Evolutionary conservation across 2,329 filamentous ascomycete genomes (phyloP).

Genomic region (Neonectria neomacrospora): DNA sequence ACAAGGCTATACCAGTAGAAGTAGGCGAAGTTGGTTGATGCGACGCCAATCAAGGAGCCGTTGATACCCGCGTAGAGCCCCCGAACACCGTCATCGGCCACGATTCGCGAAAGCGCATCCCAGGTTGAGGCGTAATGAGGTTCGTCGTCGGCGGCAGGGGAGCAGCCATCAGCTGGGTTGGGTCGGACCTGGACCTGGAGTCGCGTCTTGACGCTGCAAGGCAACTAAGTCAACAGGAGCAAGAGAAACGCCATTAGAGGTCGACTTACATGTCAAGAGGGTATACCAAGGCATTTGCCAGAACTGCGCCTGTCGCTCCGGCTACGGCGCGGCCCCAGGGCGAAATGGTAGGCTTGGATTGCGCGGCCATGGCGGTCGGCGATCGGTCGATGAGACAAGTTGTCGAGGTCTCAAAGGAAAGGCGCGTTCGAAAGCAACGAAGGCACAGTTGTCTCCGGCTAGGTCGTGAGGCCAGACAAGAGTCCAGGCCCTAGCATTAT

Average conservation of each 20-base stretch:
- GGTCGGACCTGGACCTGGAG: slow-evolving; percentile 87
- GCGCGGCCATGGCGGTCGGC: slow-evolving; percentile 58
- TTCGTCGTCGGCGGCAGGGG: slow-evolving; percentile 54
- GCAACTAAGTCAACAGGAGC: background rate
- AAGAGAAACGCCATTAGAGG: background rate
- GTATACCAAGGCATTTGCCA: slow-evolving; percentile 96
- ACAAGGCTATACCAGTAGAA: slow-evolving; percentile 99
- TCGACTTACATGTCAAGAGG: slow-evolving; percentile 89
- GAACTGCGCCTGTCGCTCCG: slow-evolving; percentile 89
- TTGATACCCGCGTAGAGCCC: slow-evolving; percentile 92
- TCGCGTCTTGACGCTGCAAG: slow-evolving; percentile 86
- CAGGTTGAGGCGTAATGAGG: slow-evolving; percentile 87
- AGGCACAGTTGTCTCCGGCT: slow-evolving; percentile 23
- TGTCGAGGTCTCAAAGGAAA: background rate
- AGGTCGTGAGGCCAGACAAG: slow-evolving; percentile 27
- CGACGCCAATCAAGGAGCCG: slow-evolving; percentile 88
- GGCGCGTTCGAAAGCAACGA: slow-evolving; percentile 5
- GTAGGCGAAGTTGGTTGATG: slow-evolving; percentile 98
- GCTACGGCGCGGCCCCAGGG: slow-evolving; percentile 95
- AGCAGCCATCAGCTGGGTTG: slow-evolving; percentile 65
- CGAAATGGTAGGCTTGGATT: slow-evolving; percentile 78
- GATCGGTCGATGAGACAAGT: slow-evolving; percentile 1
- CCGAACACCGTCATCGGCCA: slow-evolving; percentile 78
- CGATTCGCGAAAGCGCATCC: slow-evolving; percentile 89
- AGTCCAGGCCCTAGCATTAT: slow-evolving; percentile 28